phyloP scores from a whole-genome alignment of 1,139 yeast species.

The Blastobotrys indianensis region DNA sequence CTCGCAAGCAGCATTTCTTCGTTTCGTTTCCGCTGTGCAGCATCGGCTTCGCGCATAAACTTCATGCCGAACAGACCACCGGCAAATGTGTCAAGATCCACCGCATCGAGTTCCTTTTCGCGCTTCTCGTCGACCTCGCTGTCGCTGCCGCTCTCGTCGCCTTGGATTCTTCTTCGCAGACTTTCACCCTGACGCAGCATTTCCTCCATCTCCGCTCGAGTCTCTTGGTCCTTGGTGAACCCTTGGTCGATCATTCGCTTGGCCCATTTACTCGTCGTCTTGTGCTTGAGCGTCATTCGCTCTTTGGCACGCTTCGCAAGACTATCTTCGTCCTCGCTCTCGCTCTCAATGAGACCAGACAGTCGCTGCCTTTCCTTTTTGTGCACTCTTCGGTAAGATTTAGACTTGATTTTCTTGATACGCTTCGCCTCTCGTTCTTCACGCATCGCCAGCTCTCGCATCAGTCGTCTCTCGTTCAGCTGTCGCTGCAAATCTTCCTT shows the following conservation, averaged over 20 bases:
- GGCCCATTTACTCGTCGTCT: constrained; percentile 81
- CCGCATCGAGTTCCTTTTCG: constrained; percentile 41
- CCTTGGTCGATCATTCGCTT: constrained; percentile 86
- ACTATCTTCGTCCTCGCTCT: constrained; percentile 48
- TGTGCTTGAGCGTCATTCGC: constrained; percentile 87
- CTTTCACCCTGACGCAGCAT: constrained; percentile 86
- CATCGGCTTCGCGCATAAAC: constrained; percentile 86
- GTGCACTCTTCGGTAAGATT: constrained; percentile 77
- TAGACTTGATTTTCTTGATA: constrained; percentile 89
- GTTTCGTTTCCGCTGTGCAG: constrained; percentile 43
- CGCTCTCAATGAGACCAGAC: constrained; percentile 55
- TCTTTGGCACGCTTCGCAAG: constrained; percentile 84
- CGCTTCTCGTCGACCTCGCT: constrained; percentile 47
- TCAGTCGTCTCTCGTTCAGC: constrained; percentile 75
- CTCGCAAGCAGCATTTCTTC: constrained; percentile 34
- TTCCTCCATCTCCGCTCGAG: constrained; percentile 86
- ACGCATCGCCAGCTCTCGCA: constrained; percentile 95
- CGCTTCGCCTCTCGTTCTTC: constrained; percentile 89
- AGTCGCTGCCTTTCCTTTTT: constrained; percentile 77
- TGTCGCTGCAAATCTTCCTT: constrained; percentile 75
- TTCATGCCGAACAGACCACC: constrained; percentile 93
- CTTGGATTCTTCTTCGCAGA: constrained; percentile 67
- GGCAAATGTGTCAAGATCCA: constrained; percentile 45
- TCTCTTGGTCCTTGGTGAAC: constrained; percentile 75
- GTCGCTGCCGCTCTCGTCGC: constrained; percentile 47